Conservation (phyloP, 2,329 filamentous ascomycete species). For the Ophiosphaerella narmari region DNA sequence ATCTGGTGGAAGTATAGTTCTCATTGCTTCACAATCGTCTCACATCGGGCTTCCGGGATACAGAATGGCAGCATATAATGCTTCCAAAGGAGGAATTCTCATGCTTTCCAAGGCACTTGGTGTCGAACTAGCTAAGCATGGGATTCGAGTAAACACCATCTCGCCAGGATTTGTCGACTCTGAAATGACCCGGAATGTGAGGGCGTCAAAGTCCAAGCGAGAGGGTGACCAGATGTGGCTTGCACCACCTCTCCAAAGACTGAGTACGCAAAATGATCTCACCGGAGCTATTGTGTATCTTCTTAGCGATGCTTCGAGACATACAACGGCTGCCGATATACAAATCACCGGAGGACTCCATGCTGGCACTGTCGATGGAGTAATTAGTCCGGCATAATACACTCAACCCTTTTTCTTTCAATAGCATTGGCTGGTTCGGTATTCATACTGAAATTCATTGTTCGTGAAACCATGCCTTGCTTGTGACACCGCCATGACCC, state of each 20-base stretch:
- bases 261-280: slow-evolving; percentile 51
- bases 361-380: slow-evolving; percentile 16
- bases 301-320: slow-evolving; percentile 50
- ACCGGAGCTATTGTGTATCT: slow-evolving; percentile 51
- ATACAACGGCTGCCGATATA: slow-evolving; percentile 53
- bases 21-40: slow-evolving; percentile 47
- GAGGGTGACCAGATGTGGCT: slow-evolving; percentile 20
- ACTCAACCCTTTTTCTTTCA: too few relatives aligned
- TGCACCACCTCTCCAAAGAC: slow-evolving; percentile 44
- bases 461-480: too few relatives aligned
- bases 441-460: too few relatives aligned
- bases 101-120: slow-evolving; percentile 48
- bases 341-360: slow-evolving; percentile 51
- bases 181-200: slow-evolving; percentile 26
- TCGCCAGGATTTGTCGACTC: slow-evolving; percentile 42
- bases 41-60: slow-evolving; percentile 46
- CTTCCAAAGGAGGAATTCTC: slow-evolving; percentile 50
- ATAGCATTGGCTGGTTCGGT: too few relatives aligned
- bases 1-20: slow-evolving; percentile 47
- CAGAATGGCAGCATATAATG: slow-evolving; percentile 51
- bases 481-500: too few relatives aligned
- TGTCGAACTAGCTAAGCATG: slow-evolving; percentile 37
- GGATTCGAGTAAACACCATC: slow-evolving; percentile 40
- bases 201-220: slow-evolving; percentile 18
- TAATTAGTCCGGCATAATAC: slow-evolving; percentile 5